Evolutionary conservation across 495 filamentous ascomycete genomes (phyloP).

Genomic region (Penicillium paradoxum): DNA sequence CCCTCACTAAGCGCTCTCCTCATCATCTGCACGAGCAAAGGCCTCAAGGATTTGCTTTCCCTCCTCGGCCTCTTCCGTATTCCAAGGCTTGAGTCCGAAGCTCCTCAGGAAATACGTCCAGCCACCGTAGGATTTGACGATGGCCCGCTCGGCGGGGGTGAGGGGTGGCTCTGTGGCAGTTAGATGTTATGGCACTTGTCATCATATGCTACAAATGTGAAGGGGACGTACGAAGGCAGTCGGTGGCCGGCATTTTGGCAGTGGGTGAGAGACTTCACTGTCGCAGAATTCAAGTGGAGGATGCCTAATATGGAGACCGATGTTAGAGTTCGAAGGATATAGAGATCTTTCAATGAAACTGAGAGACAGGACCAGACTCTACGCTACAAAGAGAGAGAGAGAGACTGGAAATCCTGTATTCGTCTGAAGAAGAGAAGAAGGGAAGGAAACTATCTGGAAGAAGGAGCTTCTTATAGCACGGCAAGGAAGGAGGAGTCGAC

Average conservation of each 20-base stretch:
- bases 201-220: background rate
- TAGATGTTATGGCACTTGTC: background rate
- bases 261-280: no score
- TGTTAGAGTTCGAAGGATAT: no score
- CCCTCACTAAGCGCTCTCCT: background rate
- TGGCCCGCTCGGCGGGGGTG: slow-evolving; percentile 21
- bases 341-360: no score
- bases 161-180: slow-evolving; percentile 28
- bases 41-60: slow-evolving; percentile 19
- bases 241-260: slow-evolving; percentile 7
- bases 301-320: no score
- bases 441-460: no score
- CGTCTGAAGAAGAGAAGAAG: no score
- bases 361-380: no score
- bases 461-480: no score
- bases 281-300: no score
- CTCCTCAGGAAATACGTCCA: slow-evolving; percentile 26
- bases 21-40: background rate
- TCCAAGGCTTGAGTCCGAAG: slow-evolving; percentile 28
- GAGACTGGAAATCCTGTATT: no score
- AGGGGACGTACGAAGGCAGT: background rate
- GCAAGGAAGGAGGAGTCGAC: no score
- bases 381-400: no score
- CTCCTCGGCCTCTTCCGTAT: slow-evolving; percentile 25
- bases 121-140: slow-evolving; percentile 31